These are phyloP conservation scores for Hemileccinum impolitum DNA, from an alignment of 768 basidiomycete genomes.

Conservation along the genomic window DNA sequence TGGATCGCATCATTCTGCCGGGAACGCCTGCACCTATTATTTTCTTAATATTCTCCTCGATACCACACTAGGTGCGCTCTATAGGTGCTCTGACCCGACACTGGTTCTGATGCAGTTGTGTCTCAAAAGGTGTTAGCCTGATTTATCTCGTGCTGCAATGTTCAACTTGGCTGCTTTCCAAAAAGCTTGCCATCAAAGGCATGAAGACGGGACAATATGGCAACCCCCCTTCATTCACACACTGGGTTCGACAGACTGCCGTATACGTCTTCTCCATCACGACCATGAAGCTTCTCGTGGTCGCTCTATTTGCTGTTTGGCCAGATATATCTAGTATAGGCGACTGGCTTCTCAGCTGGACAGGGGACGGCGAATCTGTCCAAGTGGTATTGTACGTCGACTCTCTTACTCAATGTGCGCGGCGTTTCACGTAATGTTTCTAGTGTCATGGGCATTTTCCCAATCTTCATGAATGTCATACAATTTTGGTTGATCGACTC, in stretches of 20 bases:
- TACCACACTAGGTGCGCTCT: slow-evolving; percentile 58
- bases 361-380: slow-evolving; percentile 55
- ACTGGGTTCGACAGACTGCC: slow-evolving; percentile 74
- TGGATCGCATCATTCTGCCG: slow-evolving; percentile 61
- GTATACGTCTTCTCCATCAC: slow-evolving; percentile 80
- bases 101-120: slow-evolving; percentile 5
- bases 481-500: slow-evolving; percentile 97
- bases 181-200: slow-evolving; percentile 64
- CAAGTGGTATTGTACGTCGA: slow-evolving; percentile 78
- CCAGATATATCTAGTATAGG: slow-evolving; percentile 71
- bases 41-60: slow-evolving; percentile 93
- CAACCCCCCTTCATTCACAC: slow-evolving; percentile 67
- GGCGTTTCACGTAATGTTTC: slow-evolving; percentile 8
- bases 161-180: slow-evolving; percentile 61
- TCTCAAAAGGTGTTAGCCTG: slow-evolving; percentile 64
- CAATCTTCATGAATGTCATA: slow-evolving; percentile 80
- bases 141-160: slow-evolving; percentile 72
- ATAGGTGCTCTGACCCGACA: neutral
- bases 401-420: neutral
- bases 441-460: slow-evolving; percentile 90
- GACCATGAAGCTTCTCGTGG: slow-evolving; percentile 90
- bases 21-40: slow-evolving; percentile 89
- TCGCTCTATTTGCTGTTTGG: slow-evolving; percentile 67
- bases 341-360: slow-evolving; percentile 87
- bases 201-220: slow-evolving; percentile 90